Base-by-base conservation (phyloP, 805 yeast species). In the Scheffersomyces lignosus region DNA sequence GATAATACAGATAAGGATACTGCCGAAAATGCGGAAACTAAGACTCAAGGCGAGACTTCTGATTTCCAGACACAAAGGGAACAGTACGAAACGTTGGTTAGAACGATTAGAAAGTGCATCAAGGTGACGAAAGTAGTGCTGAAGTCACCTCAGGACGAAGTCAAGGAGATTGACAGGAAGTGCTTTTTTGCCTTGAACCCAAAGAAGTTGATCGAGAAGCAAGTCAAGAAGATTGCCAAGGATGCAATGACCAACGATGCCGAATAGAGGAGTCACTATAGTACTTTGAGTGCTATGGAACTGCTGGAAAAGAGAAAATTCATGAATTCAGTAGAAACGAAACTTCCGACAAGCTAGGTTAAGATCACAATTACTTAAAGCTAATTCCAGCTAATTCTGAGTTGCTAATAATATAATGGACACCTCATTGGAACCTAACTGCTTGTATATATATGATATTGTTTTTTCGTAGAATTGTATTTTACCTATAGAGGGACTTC, bases 181-280 rank as follows among this genome's bases (percentile, higher is more conserved):
- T 73, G 81, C 9, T 80, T 79, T 40, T 80, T 72, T 47, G 75
- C 83, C 36, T 60, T 80, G 33, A 79, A 80, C 44, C 93, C 93
- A 12, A 60, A 56, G 29, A 60, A 72, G 39, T 51, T 77, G 31
- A 50, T 78, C 26, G 79, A 77, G 48, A 71, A 76, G 51, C 73
- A 46, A 47, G 42, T 52, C 33, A 59, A 47, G 55, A 56, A 55
- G 36, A 37, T 60, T 10, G 27, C 34, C 18, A 36, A 20, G 10
- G 24, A 20, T 7, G 24, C 24, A 7, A 20, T 10, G 9, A 20
- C 24, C n/a, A n/a, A n/a, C n/a, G n/a, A n/a, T n/a, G n/a, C n/a
- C n/a, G n/a, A n/a, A n/a, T n/a, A n/a, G n/a, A n/a, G n/a, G n/a
- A n/a, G n/a, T n/a, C n/a, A n/a, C n/a, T n/a, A n/a, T n/a, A n/a